Base-by-base conservation (phyloP, 768 basidiomycete genomes). In the Chiua virens region DNA sequence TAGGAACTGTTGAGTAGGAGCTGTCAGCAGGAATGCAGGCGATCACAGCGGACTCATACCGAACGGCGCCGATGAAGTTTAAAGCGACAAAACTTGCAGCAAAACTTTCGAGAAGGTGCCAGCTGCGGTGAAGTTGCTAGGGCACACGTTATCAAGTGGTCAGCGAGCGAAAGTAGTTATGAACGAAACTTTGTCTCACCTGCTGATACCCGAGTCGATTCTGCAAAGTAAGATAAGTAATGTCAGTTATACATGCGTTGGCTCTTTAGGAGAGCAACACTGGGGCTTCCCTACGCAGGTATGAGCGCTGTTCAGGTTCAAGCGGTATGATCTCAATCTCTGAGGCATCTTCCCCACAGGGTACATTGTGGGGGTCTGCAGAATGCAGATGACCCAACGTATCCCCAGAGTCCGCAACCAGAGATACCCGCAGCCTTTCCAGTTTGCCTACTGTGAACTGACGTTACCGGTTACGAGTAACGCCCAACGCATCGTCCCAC, bases 281-380 rank as follows among this genome's bases (percentile, higher is more conserved):
- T 87, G 81, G 77, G 87, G 87, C 87, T 90, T 94, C 90, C 90
- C 91, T 92, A 90, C 92, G 92, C 92, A 92, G 89, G 89, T 91
- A 79, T 92, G 80, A 91, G 83, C 88, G 79, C 90, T 92, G 87
- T 80, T 90, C 92, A 94, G 90, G 92, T 93, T 93, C 89, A 72
- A 82, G 85, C 92, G 91, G 92, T 94, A 82, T 94, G 53, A 89
- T 94, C 92, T 95, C 92, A 94, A 92, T 73, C 90, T 82, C 73
- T 70, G 73, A 71, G 70, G 71, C 66, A 48, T 67, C 69, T 15
- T 61, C 49, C 56, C 57, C 53, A 13, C 47, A 62, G 41, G 41
- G 25, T n/a, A 39, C 42, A 28, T 15, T 15, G 4, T 3, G 34
- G 17, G 39, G 40, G 42, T 36, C 22, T 41, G 51, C 57, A 46